A percentile compares a stretch with the other conserved stretches of the same genome.
Conservation (phyloP, 2,329 filamentous ascomycete species). For the Monosporascus sp. region DNA sequence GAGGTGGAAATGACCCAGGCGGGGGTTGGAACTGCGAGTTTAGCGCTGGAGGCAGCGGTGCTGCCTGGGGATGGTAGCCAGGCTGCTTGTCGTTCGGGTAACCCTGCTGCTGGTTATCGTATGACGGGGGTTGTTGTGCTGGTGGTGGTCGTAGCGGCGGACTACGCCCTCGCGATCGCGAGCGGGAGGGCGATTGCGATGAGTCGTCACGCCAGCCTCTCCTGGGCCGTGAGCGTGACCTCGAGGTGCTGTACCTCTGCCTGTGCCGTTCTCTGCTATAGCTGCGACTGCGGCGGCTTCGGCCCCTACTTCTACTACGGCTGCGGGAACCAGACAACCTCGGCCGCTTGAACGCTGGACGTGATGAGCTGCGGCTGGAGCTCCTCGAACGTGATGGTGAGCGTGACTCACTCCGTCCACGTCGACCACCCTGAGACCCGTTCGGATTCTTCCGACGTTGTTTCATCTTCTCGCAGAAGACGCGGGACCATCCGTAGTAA, state of each 20-base stretch:
- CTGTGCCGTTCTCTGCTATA: slow-evolving; percentile 20
- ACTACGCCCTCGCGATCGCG: slow-evolving; percentile 11
- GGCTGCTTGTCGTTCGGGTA: slow-evolving; percentile 9
- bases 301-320: slow-evolving; percentile 27
- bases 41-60: slow-evolving; percentile 4
- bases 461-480: slow-evolving; percentile 80
- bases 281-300: slow-evolving; percentile 20
- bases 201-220: slow-evolving; percentile 14
- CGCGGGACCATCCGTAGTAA: slow-evolving; percentile 83
- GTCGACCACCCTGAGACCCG: slow-evolving; percentile 13
- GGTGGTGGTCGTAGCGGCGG: slow-evolving; percentile 4
- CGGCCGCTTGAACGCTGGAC: slow-evolving; percentile 35
- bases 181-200: slow-evolving; percentile 10
- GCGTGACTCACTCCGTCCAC: slow-evolving; percentile 26
- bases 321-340: slow-evolving; percentile 33
- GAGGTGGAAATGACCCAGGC: slow-evolving; percentile 5
- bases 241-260: slow-evolving; percentile 22
- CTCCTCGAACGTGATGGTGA: slow-evolving; percentile 32
- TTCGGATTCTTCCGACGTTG: slow-evolving; percentile 36
- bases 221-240: slow-evolving; percentile 25
- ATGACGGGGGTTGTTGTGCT: slow-evolving; percentile 1
- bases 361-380: slow-evolving; percentile 30
- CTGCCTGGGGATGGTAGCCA: slow-evolving; percentile 6
- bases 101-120: slow-evolving; percentile 6
- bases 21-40: slow-evolving; percentile 16